phyloP scores from a whole-genome alignment of 2,329 filamentous ascomycete genomes.

The Zasmidium cellare region DNA sequence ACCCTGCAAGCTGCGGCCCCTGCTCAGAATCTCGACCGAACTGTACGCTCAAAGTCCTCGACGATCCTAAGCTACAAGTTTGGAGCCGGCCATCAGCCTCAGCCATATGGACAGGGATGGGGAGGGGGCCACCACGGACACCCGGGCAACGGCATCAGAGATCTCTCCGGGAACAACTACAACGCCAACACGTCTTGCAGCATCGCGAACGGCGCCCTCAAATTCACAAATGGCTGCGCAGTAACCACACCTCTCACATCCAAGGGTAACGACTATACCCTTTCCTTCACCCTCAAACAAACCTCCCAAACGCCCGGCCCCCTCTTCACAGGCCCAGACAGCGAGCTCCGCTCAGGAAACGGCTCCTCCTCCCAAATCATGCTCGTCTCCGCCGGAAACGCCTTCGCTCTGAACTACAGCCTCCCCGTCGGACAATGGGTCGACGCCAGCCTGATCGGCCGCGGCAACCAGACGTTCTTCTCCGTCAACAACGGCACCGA shows the following conservation, averaged over 20 bases:
- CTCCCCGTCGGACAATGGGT: conserved; percentile 41
- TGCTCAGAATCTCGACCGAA: conserved; percentile 52
- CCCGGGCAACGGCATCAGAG: conserved; percentile 32
- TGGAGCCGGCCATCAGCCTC: conserved; percentile 6
- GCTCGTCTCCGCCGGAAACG: conserved; percentile 40
- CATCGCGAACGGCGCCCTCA: conserved; percentile 8
- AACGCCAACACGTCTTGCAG: conserved; percentile 42
- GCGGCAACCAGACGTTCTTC: conserved; percentile 40
- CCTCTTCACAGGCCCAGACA: conserved; percentile 42
- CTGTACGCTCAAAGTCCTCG: conserved; percentile 38
- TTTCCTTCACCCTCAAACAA: conserved; percentile 49
- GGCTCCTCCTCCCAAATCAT: conserved; percentile 33
- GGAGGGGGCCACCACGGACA: no score
- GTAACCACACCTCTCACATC: conserved; percentile 51
- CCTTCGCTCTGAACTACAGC: conserved; percentile 43
- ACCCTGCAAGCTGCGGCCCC: conserved; percentile 44
- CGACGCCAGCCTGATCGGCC: conserved; percentile 37
- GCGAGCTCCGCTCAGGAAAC: conserved; percentile 27
- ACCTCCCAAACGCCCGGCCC: conserved; percentile 44
- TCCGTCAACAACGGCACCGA: conserved; percentile 28
- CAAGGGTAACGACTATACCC: conserved; percentile 59
- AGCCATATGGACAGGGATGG: neutral
- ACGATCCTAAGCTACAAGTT: conserved; percentile 41
- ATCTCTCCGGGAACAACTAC: conserved; percentile 45
- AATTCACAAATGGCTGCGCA: conserved; percentile 39